Base-by-base conservation (phyloP, 2,329 filamentous ascomycete genomes). In the Diplodia corticola region DNA sequence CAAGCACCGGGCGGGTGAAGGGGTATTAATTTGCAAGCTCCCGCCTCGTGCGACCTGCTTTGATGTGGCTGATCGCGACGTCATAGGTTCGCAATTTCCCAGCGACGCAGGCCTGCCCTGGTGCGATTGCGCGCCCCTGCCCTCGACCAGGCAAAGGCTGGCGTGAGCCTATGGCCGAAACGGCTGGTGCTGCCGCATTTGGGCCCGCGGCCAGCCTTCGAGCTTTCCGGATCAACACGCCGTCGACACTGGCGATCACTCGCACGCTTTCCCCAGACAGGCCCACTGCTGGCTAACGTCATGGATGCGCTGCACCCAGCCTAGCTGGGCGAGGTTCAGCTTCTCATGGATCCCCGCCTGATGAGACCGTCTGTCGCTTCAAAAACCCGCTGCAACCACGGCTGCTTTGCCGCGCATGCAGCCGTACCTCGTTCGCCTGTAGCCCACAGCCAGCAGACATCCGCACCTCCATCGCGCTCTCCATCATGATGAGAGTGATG, bases 11-110 rank as follows among this genome's bases (percentile, higher is more conserved):
- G 33, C 30, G 64, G 57, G 57, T 49, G 57, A 60, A 48, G 53
- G 53, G 53, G 37, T 63, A 51, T 63, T 51, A 51, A 51, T 51
- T 63, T 53, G 33, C 20, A 50, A 28, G 30, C 44, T 22, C 26
- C 30, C 33, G 20, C 9, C 35, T 33, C 17, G 60, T 53, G 49
- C 48, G 60, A 63, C 60, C 57, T 35, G 57, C 57, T 49, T 61
- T 61, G 17, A 61, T 61, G 57, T 61, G 57, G 57, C 57, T 49
- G 57, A 35, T 44, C 40, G 22, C 48, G 60, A 63, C 60, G 60
- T 63, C 60, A 63, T 53, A 12, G 33, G 48, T 48, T 51, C 49
- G 60, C 60, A 63, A 63, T 63, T 53, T 51, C 46, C 60, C 57
- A 60, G 40, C 55, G 46, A 22, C 24, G 55, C 51, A 55, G 13